Conservation (phyloP, 176 grass and related monocot species). For the Aechmea fasciata region DNA sequence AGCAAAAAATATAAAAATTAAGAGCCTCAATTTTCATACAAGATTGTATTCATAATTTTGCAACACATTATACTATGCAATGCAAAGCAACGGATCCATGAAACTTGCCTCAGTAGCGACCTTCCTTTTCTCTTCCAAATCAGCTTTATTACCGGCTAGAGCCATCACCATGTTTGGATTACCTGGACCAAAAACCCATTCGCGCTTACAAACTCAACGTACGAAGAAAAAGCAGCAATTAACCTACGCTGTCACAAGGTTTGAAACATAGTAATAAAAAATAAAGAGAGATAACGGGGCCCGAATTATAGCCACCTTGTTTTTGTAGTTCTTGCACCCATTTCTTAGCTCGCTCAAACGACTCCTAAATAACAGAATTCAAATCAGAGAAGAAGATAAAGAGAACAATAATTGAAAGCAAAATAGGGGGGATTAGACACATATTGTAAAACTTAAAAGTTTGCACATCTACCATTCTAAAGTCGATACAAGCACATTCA, state of each 20-base stretch:
- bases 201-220: background rate
- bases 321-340: constrained; percentile 20
- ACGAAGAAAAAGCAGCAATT: background rate
- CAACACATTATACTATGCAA: background rate
- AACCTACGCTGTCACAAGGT: no score
- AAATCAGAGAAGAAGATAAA: background rate
- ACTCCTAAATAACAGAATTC: constrained; percentile 2
- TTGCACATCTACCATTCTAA: no score
- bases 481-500: no score
- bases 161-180: constrained; percentile 16
- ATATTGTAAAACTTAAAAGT: no score
- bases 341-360: constrained; percentile 19
- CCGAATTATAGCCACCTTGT: constrained; percentile 6
- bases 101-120: constrained; percentile 16
- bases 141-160: constrained; percentile 17
- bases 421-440: no score
- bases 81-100: background rate
- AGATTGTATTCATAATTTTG: no score
- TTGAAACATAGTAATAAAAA: background rate
- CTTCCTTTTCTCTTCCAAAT: constrained; percentile 20
- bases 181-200: background rate
- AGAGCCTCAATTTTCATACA: no score
- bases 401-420: background rate
- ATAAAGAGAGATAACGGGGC: background rate
- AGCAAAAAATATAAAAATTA: no score